Conservation (phyloP, 257 asterid species). For the Solanum clarkiae region DNA sequence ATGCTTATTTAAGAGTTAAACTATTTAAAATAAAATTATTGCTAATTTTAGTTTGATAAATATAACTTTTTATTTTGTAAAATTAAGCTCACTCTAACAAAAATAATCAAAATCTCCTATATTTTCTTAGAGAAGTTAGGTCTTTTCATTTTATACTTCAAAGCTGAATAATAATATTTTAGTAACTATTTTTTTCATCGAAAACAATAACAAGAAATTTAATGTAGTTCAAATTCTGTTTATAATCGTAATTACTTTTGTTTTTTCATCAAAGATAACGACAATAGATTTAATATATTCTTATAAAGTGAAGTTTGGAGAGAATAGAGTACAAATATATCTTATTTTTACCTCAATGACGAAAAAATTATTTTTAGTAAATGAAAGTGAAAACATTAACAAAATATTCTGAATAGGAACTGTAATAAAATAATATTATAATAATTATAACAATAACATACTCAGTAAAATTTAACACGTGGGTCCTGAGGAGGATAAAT, state of each 20-base stretch:
- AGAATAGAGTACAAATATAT: background rate
- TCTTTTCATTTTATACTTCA: background rate
- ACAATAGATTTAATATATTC: background rate
- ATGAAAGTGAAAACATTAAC: background rate
- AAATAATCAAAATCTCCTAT: background rate
- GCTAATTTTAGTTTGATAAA: background rate
- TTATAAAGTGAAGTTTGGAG: background rate
- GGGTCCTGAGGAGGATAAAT: too few species aligned
- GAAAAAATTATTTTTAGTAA: background rate
- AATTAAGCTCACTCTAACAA: background rate
- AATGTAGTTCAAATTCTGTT: background rate
- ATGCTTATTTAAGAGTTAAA: background rate
- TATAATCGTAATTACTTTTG: too few species aligned
- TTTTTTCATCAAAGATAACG: background rate
- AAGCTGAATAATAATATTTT: background rate
- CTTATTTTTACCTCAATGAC: too few species aligned
- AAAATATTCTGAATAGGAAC: too few species aligned
- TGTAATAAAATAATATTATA: too few species aligned
- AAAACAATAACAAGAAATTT: background rate
- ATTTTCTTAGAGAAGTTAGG: too few species aligned
- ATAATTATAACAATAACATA: too few species aligned
- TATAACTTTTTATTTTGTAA: background rate
- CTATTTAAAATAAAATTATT: background rate
- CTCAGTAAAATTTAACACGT: too few species aligned
- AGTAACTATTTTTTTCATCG: background rate